A percentile compares a stretch with the other conserved stretches of the same genome.
phyloP scores from a whole-genome alignment of 306 rosid genomes.

The Malus sieversii region DNA sequence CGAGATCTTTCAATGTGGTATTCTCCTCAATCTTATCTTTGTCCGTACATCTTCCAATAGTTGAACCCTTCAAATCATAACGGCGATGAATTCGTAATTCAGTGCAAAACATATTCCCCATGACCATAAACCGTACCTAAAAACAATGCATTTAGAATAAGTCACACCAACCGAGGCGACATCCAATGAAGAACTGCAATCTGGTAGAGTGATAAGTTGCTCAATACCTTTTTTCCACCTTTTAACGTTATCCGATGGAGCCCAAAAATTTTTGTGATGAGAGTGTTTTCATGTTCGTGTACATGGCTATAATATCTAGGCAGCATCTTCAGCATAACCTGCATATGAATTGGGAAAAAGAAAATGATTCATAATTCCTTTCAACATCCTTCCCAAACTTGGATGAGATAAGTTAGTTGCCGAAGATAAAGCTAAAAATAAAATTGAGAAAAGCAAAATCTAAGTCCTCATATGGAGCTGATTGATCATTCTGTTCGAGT shows the following conservation, averaged over 20 bases:
- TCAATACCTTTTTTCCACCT: slow-evolving; percentile 78
- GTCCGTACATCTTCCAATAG: slow-evolving; percentile 68
- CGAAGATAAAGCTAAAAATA: background rate
- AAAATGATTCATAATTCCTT: slow-evolving; percentile 2
- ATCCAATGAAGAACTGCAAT: slow-evolving; percentile 8
- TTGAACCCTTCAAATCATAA: slow-evolving; percentile 90
- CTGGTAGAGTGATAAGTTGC: slow-evolving; percentile 1
- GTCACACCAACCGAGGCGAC: slow-evolving; percentile 10
- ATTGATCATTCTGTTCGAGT: background rate
- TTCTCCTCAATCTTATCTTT: slow-evolving; percentile 45
- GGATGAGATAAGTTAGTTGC: background rate
- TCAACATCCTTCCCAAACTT: background rate
- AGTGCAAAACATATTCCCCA: slow-evolving; percentile 98
- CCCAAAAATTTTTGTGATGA: slow-evolving; percentile 87
- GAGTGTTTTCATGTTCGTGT: slow-evolving; percentile 71
- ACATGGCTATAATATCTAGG: slow-evolving; percentile 80
- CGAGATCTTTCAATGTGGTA: slow-evolving; percentile 87
- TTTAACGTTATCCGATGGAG: slow-evolving; percentile 71
- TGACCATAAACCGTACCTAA: slow-evolving; percentile 92
- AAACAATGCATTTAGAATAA: slow-evolving; percentile 21
- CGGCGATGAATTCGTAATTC: slow-evolving; percentile 82
- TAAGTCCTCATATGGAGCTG: background rate
- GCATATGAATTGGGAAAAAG: background rate
- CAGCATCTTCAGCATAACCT: slow-evolving; percentile 91
- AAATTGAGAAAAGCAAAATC: background rate